A percentile compares a stretch with the other conserved stretches of the same genome.
These are phyloP conservation scores for Annulohypoxylon truncatum DNA, from an alignment of 2,329 filamentous ascomycete species.

Conservation along the genomic window DNA sequence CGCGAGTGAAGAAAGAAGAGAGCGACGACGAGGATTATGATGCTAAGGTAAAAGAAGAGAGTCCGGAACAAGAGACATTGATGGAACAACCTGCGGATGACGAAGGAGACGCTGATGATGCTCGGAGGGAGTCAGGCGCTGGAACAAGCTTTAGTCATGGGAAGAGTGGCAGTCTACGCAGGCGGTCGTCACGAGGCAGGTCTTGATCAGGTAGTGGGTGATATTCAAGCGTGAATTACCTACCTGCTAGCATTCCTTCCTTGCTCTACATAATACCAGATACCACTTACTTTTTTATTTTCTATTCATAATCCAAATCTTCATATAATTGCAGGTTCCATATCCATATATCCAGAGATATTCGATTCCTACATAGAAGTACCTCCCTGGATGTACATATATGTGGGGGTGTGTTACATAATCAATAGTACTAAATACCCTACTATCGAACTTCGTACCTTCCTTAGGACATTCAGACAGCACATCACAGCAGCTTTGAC, in stretches of 20 bases:
- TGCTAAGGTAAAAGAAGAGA: conserved; percentile 42
- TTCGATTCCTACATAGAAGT: background rate
- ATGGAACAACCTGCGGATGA: conserved; percentile 43
- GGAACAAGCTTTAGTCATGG: conserved; percentile 40
- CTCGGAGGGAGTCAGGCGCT: conserved; percentile 34
- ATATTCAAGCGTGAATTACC: background rate
- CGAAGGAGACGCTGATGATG: conserved; percentile 45
- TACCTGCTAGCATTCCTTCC: background rate
- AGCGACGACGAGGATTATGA: conserved; percentile 37
- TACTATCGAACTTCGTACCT: background rate
- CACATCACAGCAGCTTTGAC: conserved; percentile 39
- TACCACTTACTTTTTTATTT: conserved; percentile 1
- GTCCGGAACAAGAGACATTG: conserved; percentile 35
- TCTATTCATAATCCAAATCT: background rate
- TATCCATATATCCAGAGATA: background rate
- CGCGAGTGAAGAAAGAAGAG: conserved; percentile 31
- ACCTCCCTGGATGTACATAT: background rate
- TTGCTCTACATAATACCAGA: background rate
- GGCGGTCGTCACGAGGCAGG: conserved; percentile 38
- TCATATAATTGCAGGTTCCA: background rate
- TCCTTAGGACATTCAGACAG: conserved; percentile 14
- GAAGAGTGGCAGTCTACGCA: conserved; percentile 37
- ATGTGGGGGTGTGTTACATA: background rate
- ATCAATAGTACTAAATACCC: background rate
- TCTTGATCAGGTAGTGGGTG: conserved; percentile 19